These are phyloP conservation scores for Tetrapyrgos nigripes DNA, from an alignment of 1,284 basidiomycete species.

Conservation along the genomic window DNA sequence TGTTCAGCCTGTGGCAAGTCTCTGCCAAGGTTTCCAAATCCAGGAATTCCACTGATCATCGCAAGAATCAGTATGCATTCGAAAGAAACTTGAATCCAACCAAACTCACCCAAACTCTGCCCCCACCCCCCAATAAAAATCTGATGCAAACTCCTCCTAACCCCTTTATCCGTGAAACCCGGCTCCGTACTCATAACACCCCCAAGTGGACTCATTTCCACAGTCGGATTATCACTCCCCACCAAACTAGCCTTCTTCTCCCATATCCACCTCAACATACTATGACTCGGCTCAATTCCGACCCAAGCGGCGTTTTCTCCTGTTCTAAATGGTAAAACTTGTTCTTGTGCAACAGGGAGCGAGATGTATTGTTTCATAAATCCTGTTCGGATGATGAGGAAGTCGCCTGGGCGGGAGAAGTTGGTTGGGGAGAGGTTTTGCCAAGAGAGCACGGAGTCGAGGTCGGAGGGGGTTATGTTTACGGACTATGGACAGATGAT, in stretches of 20 bases:
- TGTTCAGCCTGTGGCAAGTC: neutral
- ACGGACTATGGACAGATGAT: neutral
- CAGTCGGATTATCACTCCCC: constrained; percentile 17
- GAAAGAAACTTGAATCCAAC: too few species aligned
- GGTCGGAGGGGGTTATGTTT: constrained; percentile 9
- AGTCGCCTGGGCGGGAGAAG: constrained; percentile 17
- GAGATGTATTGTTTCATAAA: constrained; percentile 17
- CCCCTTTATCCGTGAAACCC: constrained; percentile 6
- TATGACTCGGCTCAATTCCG: constrained; percentile 16
- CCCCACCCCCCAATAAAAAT: too few species aligned
- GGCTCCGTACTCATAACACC: too few species aligned
- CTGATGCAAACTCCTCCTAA: neutral
- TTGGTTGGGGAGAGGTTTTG: constrained; percentile 13
- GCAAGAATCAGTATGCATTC: too few species aligned
- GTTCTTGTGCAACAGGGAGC: constrained; percentile 9
- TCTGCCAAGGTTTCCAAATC: neutral
- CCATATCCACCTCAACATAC: constrained; percentile 20
- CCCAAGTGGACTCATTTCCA: constrained; percentile 6
- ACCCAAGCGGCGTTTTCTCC: constrained; percentile 2
- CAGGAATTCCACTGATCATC: neutral
- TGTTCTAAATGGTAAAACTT: constrained; percentile 10
- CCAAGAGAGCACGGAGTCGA: constrained; percentile 13
- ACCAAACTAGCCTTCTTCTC: constrained; percentile 17
- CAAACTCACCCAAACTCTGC: too few species aligned
- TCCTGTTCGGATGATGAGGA: constrained; percentile 19